phyloP scores from a whole-genome alignment of 306 rosid genomes.

The Purshia tridentata region DNA sequence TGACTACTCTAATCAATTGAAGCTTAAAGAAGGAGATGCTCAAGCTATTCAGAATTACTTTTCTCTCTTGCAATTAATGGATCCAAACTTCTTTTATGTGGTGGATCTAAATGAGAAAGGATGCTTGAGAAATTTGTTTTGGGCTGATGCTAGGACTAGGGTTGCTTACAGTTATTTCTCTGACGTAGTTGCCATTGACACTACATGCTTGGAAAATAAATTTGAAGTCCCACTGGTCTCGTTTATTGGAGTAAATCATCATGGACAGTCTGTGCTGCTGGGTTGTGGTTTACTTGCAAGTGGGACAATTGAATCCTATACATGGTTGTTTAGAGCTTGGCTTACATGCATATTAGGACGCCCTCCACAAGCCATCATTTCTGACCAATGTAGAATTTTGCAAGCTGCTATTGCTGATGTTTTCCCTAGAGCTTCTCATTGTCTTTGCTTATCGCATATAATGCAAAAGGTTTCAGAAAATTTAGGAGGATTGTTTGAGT shows the following conservation, averaged over 20 bases:
- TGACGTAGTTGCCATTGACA: conserved; percentile 56
- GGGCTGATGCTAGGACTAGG: conserved; percentile 64
- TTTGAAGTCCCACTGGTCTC: conserved; percentile 64
- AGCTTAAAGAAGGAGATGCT: conserved; percentile 58
- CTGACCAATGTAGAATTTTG: conserved; percentile 41
- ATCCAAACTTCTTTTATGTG: conserved; percentile 65
- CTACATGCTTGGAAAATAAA: conserved; percentile 46
- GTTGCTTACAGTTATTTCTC: conserved; percentile 50
- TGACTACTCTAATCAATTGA: conserved; percentile 47
- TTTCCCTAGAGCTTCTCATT: conserved; percentile 71
- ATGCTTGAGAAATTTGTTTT: conserved; percentile 64
- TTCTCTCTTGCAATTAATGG: conserved; percentile 43
- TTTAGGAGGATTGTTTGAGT: conserved; percentile 43
- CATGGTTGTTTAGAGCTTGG: conserved; percentile 75
- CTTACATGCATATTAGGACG: conserved; percentile 67
- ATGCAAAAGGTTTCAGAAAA: conserved; percentile 53
- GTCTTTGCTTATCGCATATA: conserved; percentile 46
- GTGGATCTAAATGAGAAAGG: conserved; percentile 66
- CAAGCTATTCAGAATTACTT: conserved; percentile 52
- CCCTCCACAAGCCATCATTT: conserved; percentile 66
- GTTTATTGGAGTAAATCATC: conserved; percentile 67
- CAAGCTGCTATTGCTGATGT: conserved; percentile 61
- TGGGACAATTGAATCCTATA: conserved; percentile 58
- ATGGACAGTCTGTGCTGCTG: conserved; percentile 57
- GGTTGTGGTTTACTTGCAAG: conserved; percentile 72